Base-by-base conservation (phyloP, 805 yeast species). In the Metschnikowia dekortorum region DNA sequence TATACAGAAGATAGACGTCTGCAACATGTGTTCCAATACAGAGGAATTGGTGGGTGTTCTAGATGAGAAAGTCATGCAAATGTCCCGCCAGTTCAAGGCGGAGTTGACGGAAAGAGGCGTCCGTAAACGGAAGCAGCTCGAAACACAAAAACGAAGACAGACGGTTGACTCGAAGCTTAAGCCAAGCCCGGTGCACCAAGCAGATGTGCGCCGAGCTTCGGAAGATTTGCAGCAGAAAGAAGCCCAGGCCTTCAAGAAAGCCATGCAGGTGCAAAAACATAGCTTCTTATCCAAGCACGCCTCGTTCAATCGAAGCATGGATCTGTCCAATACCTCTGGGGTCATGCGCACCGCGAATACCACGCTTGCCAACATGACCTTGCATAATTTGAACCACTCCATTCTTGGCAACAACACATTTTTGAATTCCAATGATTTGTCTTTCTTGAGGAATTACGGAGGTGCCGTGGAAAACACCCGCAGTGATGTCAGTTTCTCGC, bases 241-340 rank as follows among this genome's bases (percentile, higher is more conserved):
- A 54, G 48, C 52, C 6, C 60, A 53, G 36, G 26, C 69, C 13
- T 40, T 70, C 2, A 51, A 60, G 6, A 60, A 55, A 47, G 76
- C 73, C 16, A 67, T 60, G 47, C 53, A 61, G 11, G 52, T 63
- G 14, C 64, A 62, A 34, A 62, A 57, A 50, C 69, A 65, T 41
- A 63, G 67, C 8, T 73, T 72, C 51, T 61, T 73, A 44, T 53
- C 63, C 16, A 64, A 65, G 33, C 77, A 73, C 48, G 46, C 56
- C 8, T 47, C 53, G 6, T 44, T 50, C 22, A 50, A 50, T 29
- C 42, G 39, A 30, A 45, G 53, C n/a, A 43, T 49, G 10, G 60
- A 57, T 39, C 45, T 52, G 45, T 46, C 53, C 41, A 55, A 53
- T 46, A 39, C 46, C 9, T 42, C 58, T 3, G 50, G 48, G 5